Conservation (phyloP, 2,329 filamentous ascomycete genomes). For the Pseudocercospora crystallina region DNA sequence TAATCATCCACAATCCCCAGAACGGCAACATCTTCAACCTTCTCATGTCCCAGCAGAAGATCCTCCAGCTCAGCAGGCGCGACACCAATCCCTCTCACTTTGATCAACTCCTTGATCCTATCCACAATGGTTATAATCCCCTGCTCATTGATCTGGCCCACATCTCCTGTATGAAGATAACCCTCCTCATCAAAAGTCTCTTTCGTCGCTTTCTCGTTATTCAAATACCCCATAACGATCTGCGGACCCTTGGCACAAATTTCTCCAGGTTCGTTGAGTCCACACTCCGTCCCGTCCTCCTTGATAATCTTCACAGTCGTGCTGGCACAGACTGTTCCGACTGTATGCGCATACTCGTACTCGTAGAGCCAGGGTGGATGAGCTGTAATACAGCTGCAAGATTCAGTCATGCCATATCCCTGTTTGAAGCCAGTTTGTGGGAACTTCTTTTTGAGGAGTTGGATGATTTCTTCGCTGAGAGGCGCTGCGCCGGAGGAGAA, state of each 20-base stretch:
- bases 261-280: slow-evolving; percentile 55
- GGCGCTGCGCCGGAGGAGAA: slow-evolving; percentile 64
- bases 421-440: slow-evolving; percentile 59
- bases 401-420: slow-evolving; percentile 68
- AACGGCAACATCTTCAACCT: slow-evolving; percentile 51
- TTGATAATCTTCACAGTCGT: slow-evolving; percentile 63
- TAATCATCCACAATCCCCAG: slow-evolving; percentile 43
- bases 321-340: slow-evolving; percentile 57
- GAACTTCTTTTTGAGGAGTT: slow-evolving; percentile 56
- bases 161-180: slow-evolving; percentile 56
- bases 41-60: slow-evolving; percentile 48
- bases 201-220: slow-evolving; percentile 51
- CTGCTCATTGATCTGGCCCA: slow-evolving; percentile 29
- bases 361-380: slow-evolving; percentile 58
- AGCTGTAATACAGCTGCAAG: slow-evolving; percentile 62
- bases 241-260: slow-evolving; percentile 56
- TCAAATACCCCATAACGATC: slow-evolving; percentile 55
- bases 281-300: slow-evolving; percentile 55
- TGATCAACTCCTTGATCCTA: slow-evolving; percentile 53
- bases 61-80: slow-evolving; percentile 53
- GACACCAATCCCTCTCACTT: slow-evolving; percentile 56
- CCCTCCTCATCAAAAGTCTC: slow-evolving; percentile 48
- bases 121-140: slow-evolving; percentile 58
- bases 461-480: slow-evolving; percentile 56
- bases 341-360: slow-evolving; percentile 58